Evolutionary conservation across 306 rosid species (phyloP), one percentile per base, ranked within the genome.

Genomic region (Dicorynia guianensis): DNA sequence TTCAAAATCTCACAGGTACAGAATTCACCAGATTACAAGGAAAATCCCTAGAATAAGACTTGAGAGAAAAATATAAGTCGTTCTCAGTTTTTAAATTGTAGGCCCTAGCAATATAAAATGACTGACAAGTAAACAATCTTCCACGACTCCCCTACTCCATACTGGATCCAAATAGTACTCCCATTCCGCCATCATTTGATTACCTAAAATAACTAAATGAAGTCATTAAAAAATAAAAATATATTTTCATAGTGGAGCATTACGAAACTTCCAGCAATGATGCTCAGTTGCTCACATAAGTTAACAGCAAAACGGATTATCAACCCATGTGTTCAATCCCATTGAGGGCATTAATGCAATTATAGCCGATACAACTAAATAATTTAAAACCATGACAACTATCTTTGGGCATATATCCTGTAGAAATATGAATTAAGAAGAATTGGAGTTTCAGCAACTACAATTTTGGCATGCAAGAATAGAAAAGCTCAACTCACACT

Each of bases 311-410:
- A 63, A 53, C 6, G 11, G 66, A 20, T 13, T 6, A 60, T 49
- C 61, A 59, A 34, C 60, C 81, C 54, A 39, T 3, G 52, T 47
- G 12, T 25, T 68, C 60, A 59, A 56, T 30, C 57, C 46, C 54
- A 18, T 60, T 17, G 35, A 11, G 50, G 15, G 25, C 11, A 54
- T 14, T n/a, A n/a, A 55, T 33, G 40, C 38, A 33, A 53, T 44
- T 42, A 55, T 44, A 58, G 8, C 11, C 49, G 20, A 38, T 6
- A 19, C 18, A n/a, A 58, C 54, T 47, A n/a, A 33, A 25, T 25
- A 25, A 25, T 1, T 1, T 25, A 25, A 25, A 25, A 25, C 30
- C 2, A 25, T 2, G 30, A 25, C 30, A 25, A 25, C 30, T 25
- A 25, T 25, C 30, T 25, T 25, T 25, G 30, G 30, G 30, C 30